Evolutionary conservation across 345 rosid genomes (phyloP), one percentile per base, ranked within the genome.

Genomic region (Turnera subulata): DNA sequence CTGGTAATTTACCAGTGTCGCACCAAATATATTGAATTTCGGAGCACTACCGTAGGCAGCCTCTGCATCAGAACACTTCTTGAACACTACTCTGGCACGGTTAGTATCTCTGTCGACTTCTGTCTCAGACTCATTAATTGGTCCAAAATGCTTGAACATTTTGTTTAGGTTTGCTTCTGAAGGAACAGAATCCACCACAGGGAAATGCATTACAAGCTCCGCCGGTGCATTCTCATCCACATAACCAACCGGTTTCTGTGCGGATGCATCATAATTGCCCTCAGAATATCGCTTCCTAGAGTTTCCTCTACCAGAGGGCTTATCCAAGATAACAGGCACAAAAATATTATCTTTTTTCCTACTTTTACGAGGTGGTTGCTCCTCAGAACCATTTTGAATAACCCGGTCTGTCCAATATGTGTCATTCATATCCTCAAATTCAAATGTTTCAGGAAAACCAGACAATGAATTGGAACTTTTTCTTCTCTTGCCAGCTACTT

Each of bases 371-470:
- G 72, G 24, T 60, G 76, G 82, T 44, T 83, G 89, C 84, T 84
- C 97, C 66, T 83, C 95, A n/a, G 84, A 80, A 44, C 95, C 94
- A 74, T 92, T 89, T 65, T 84, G 82, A 38, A 92, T 80, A 58
- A 89, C 76, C 62, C 87, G 80, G 78, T 89, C 91, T 39, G 93
- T 92, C 98, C 98, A 92, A 53, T 86, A 92, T 56, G 96, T 86
- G 66, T 92, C 98, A 42, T 71, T 84, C 91, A 78, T 80, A 69
- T 92, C 96, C 73, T 86, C 98, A 67, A 89, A 92, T 71, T 89
- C 96, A 64, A 86, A 92, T 62, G 96, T 79, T 74, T 80, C 91
- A 1, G 95, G 71, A 59, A 73, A 69, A 55, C 78, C 85, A 57
- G 54, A 63, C 19, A 56, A 47, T n/a, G 72, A 51, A 61, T 58